Base-by-base conservation (phyloP, 129 eudicot genomes). In the Erigeron canadensis region DNA sequence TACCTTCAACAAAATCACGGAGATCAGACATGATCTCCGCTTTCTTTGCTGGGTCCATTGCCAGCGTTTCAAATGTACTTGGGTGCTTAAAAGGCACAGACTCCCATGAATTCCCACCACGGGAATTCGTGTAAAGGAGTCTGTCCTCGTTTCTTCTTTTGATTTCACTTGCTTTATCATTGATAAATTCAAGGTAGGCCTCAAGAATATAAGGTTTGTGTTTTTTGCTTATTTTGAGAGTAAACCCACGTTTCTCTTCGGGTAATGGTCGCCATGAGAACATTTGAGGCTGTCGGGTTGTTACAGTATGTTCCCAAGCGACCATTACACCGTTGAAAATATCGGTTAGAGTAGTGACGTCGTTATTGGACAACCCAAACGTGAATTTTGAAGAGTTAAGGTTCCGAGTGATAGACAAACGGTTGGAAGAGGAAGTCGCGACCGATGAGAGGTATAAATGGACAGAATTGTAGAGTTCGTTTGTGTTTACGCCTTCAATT, bases 1-100 rank as follows among this genome's bases (percentile, higher is more conserved):
- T 77, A 3, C 96, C 96, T 21, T 71, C 83, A 7, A 95, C 95
- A 34, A 93, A 93, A 58, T 93, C 96, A 6, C 64, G 63, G 5
- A 93, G 83, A 79, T 93, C 98, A 0, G 81, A 79, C 95, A 83
- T 89, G 41, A 93, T 93, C 22, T 85, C 84, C 0, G 74, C 13
- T 38, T 93, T 93, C 66, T 76, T 83, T 28, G 9, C 54, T 10
- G 96, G 98, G 77, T 93, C 96, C 88, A 93, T 87, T 0, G 98
- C 98, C 5, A 93, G 67, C 0, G 98, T 93, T 0, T 93, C 96
- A 57, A 93, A 93, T 22, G 98, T 93, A 70, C 90, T 81, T 2
- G 98, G 98, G 46, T 93, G 98, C 76, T 93, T 93, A 15, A 93
- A 93, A 16, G 98, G 98, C 8, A 93, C 98, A 7, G 95, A 85